Conservation (phyloP, 768 basidiomycete genomes). For the Hygrophoropsis aurantiaca region DNA sequence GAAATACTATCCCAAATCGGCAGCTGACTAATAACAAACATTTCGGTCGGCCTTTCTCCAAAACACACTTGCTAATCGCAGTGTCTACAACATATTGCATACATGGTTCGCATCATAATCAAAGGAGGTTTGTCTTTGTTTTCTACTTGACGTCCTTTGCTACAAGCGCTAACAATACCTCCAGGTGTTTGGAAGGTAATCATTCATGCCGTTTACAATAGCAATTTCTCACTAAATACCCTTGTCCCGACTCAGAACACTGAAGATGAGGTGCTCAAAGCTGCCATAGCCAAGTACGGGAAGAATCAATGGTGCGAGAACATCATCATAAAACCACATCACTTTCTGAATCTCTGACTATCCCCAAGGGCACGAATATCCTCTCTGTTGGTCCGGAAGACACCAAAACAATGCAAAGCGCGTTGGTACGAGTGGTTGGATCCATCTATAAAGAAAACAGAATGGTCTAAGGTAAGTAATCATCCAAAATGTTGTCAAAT, state of each 20-base stretch:
- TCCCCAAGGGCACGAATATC: constrained; percentile 91
- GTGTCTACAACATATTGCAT: not conserved
- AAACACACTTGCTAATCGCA: too few relatives aligned
- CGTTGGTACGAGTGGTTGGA: constrained; percentile 99
- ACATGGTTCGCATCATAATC: constrained; percentile 88
- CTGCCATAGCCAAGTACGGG: constrained; percentile 96
- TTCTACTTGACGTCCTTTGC: not conserved
- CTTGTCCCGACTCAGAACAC: constrained; percentile 60
- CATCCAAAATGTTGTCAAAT: not conserved
- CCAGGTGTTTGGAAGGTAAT: constrained; percentile 81
- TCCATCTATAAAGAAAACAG: constrained; percentile 99
- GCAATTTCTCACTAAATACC: constrained; percentile 12
- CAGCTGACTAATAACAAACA: too few relatives aligned
- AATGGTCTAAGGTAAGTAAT: constrained; percentile 88
- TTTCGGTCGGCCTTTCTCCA: too few relatives aligned
- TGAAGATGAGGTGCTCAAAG: constrained; percentile 98
- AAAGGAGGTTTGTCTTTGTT: constrained; percentile 66
- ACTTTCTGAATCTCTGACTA: constrained; percentile 1
- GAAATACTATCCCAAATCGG: too few relatives aligned
- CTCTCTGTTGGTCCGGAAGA: constrained; percentile 95
- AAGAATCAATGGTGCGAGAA: constrained; percentile 83
- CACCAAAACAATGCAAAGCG: constrained; percentile 99
- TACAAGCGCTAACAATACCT: not conserved
- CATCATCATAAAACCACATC: constrained; percentile 14
- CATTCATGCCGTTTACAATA: not conserved